Base-by-base conservation (phyloP, 352 stramenopile species). In the Hyphochytrium catenoides region DNA sequence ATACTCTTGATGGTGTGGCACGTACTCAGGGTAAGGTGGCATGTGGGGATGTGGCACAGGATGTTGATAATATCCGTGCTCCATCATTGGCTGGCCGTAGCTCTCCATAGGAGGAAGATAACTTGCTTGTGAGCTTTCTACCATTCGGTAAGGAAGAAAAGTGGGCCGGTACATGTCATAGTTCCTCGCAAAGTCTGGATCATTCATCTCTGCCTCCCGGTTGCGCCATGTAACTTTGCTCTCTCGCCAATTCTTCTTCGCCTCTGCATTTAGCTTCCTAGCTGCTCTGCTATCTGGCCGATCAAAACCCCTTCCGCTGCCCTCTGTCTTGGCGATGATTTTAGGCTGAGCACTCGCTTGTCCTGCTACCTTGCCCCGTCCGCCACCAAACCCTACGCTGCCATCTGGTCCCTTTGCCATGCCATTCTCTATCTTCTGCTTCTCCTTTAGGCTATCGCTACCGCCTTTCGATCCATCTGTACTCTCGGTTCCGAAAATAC, bases 161-260 rank as follows among this genome's bases (percentile, higher is more conserved):
- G n/a, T n/a, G n/a, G 57, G 57, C 7, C 60, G 61, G 27, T 71
- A 74, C 14, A 54, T 56, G 22, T 78, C 52, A 34, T 70, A 65
- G 41, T 82, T 68, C 22, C 70, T 65, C 23, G 70, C 74, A 26
- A 91, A 91, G 46, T 91, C 75, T 2, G 75, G 75, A 50, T 95
- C 83, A 38, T 86, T 88, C 45, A 84, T 44, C 54, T 95, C 83
- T 48, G 92, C 70, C 43, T 89, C 65, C 20, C 77, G 72, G 57
- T 95, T 93, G 16, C 83, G 69, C 59, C 76, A 93, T 29, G 89
- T 61, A 22, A 86, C 83, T 41, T 92, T 93, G 43, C 56, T 81
- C 42, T 82, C 62, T 39, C 79, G 81, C 70, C 70, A 84, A 48
- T 71, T 69, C 24, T 74, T 54, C n/a, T n/a, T n/a, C n/a, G n/a